Base-by-base conservation (phyloP, 441 rosid genomes). In the Jatropha multifida region DNA sequence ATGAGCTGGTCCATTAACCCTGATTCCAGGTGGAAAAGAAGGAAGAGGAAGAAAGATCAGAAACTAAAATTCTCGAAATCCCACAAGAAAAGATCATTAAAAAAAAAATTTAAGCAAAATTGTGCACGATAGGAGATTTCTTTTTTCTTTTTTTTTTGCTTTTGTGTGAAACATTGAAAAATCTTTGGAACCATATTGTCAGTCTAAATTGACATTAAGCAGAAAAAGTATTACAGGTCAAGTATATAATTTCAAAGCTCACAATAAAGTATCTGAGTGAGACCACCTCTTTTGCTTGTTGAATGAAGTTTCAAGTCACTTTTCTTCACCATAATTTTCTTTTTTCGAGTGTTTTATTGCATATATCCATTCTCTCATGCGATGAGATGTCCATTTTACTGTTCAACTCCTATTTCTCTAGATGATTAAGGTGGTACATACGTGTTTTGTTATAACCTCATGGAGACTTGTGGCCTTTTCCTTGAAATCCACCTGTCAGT, bases 401-500 rank as follows among this genome's bases (percentile, higher is more conserved):
- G 23, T 26, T 63, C 13, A n/a, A 13, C 14, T 27, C 58, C n/a
- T 49, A 48, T 32, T 3, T 66, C 1, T 44, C 7, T 66, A 66
- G 40, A 68, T 48, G 58, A 68, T 48, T 27, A 46, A 71, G 58
- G 46, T 64, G 72, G 40, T 11, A 80, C 88, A 32, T 81, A 86
- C 93, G 71, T 86, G 83, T 72, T 80, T 86, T n/a, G 84, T 89
- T 69, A 86, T 81, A 76, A 82, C 83, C 78, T 84, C 86, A 59
- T 89, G 90, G 51, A 89, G 83, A 80, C 63, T 73, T 68, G 61
- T 74, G 11, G 86, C 89, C 80, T 86, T 89, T 76, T 86, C 80
- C 74, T 46, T 70, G 72, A 89, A 79, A 52, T 86, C 87, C 78
- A 56, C 79, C 90, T 89, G 88, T 68, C 77, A 79, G 66, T 74